Base-by-base conservation (phyloP, 192 early-diverging fungal species). In the Linnemannia hyalina region DNA sequence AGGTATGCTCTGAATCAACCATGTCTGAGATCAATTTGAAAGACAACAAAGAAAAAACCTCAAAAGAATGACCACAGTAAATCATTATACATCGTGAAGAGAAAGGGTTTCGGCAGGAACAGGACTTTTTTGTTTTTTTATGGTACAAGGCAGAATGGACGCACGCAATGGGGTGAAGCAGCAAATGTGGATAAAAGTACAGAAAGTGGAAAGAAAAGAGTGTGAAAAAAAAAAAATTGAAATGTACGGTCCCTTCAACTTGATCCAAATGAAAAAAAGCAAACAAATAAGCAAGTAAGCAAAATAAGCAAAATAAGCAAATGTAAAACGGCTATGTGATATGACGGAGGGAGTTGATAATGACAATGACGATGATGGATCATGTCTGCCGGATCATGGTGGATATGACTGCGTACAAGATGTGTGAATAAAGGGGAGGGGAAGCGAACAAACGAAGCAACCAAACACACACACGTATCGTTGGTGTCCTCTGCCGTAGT, bases 41-140 rank as follows among this genome's bases (percentile, higher is more conserved):
- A 11, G 8, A 60, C 22, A 63, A 35, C 0, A 35, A 35, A 35
- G 1, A 35, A 35, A 35, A 9, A 60, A 60, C 38, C 38, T 40
- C 6, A 6, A 10, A 10, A 26, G n/a, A 0, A 60, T n/a, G 6
- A 8, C 22, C n/a, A 55, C 22, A 55, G 11, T 55, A 46, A 46
- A 46, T 46, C 44, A 52, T 52, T 23, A 60, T 11, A 60, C 55
- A 55, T 23, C 1, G 22, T 1, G 55, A 15, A 32, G 29, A 3
- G 10, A 32, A 15, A 15, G 1, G 2, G 3, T 15, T 26, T 32
- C 13, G 60, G 60, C 60, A 65, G 29, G 60, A 32, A 65, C 4
- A n/a, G 60, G 60, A 65, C 60, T 65, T 65, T 65, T 57, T 57
- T 65, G 22, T 29, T 23, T 65, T 65, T 57, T 57, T 65, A 65